Evolutionary conservation across 257 asterid genomes (phyloP).

Genomic region (Salvia rosmarinus): DNA sequence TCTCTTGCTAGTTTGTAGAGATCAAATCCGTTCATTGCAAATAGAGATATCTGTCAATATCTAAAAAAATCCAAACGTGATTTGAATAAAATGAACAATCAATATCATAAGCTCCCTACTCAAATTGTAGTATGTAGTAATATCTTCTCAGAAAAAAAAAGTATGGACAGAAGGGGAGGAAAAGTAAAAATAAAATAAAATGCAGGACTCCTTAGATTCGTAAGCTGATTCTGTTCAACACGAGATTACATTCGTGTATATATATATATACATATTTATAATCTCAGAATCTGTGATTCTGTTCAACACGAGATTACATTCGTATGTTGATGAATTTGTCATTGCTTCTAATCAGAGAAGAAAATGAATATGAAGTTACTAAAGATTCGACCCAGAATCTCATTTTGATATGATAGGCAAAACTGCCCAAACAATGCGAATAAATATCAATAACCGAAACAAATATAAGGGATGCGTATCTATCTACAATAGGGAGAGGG

Average conservation of each 20-base stretch:
- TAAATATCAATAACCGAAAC: conserved; percentile 1
- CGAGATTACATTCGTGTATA: too few species aligned
- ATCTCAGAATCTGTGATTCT: too few species aligned
- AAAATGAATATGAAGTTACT: not conserved
- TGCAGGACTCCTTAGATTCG: too few species aligned
- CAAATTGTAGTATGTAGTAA: too few species aligned
- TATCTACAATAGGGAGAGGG: conserved; percentile 1
- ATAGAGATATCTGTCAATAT: not conserved
- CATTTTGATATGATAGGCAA: not conserved
- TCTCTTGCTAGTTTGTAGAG: not conserved
- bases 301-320: too few species aligned
- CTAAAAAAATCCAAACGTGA: too few species aligned
- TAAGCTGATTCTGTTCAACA: too few species aligned
- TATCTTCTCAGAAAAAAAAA: too few species aligned
- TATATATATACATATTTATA: not conserved
- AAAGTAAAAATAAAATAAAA: too few species aligned
- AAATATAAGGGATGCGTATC: not conserved
- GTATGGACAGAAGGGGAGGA: too few species aligned
- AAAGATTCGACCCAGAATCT: not conserved
- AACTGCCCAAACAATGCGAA: not conserved
- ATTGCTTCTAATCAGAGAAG: not conserved
- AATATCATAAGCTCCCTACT: not conserved
- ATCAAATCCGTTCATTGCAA: not conserved
- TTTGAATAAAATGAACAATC: not conserved
- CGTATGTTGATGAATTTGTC: too few species aligned